Evolutionary conservation across 83 land plant species (phyloP).

Genomic region (Diphasiastrum complanatum): DNA sequence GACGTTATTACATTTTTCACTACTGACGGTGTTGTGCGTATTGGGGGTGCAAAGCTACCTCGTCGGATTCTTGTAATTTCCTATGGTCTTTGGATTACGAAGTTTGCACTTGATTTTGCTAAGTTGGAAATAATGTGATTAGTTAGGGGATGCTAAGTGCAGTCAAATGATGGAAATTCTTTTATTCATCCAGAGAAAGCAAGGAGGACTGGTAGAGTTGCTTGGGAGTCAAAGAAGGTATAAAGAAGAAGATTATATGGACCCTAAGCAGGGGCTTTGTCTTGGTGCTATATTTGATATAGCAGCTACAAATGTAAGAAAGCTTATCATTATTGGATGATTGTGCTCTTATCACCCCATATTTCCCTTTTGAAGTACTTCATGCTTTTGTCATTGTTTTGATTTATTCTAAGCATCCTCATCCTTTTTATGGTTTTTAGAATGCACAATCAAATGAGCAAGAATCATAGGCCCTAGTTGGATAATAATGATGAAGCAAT

Average conservation of each 20-base stretch:
- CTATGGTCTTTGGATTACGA: not conserved
- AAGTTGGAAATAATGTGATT: no score
- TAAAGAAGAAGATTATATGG: conserved; percentile 90
- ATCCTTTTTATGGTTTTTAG: no score
- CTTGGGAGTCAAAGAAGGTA: conserved; percentile 50
- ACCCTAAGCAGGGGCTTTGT: conserved; percentile 85
- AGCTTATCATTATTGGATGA: no score
- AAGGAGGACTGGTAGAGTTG: conserved; percentile 36
- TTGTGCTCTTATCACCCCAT: no score
- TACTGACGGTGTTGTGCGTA: conserved; percentile 75
- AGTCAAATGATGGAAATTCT: not conserved
- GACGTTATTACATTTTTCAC: conserved; percentile 80
- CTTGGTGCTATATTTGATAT: conserved; percentile 95
- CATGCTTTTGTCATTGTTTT: no score
- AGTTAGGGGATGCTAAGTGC: not conserved
- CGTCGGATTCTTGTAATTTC: conserved; percentile 35
- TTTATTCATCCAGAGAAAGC: conserved; percentile 39
- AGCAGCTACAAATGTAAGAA: conserved; percentile 95
- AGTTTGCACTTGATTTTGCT: no score
- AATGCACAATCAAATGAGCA: no score
- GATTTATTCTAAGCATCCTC: no score
- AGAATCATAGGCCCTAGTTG: no score
- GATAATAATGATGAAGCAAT: no score
- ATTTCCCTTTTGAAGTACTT: no score
- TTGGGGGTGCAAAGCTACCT: conserved; percentile 78